phyloP scores from a whole-genome alignment of 495 filamentous ascomycete species.

The Talaromyces liani region DNA sequence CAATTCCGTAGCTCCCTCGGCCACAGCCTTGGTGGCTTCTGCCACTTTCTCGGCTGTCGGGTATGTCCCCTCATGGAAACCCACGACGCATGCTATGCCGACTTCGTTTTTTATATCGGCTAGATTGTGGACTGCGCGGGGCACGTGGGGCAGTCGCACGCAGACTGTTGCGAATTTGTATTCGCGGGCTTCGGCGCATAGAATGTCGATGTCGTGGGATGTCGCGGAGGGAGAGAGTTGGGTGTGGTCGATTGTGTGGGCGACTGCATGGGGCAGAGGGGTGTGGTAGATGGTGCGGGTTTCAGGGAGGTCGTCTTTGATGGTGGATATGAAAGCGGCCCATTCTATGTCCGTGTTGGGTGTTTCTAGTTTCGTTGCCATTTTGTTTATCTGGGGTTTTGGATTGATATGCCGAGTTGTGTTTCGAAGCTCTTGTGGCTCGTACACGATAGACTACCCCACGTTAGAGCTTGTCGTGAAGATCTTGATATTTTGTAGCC shows the following conservation, averaged over 20 bases:
- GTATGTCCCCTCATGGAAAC: constrained; percentile 59
- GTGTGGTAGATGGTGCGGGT: constrained; percentile 19
- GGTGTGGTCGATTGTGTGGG: constrained; percentile 59
- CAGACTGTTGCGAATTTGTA: constrained; percentile 56
- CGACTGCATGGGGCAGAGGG: constrained; percentile 17
- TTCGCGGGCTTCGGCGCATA: constrained; percentile 55
- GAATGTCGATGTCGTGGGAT: constrained; percentile 44
- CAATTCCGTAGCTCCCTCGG: constrained; percentile 52
- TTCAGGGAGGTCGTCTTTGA: constrained; percentile 20
- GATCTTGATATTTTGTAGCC: not conserved
- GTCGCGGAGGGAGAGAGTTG: constrained; percentile 49
- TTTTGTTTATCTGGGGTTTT: not conserved
- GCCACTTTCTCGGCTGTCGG: constrained; percentile 43
- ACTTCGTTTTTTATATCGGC: constrained; percentile 31
- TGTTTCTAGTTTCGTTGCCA: constrained; percentile 11
- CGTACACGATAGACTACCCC: not conserved
- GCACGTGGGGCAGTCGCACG: constrained; percentile 47
- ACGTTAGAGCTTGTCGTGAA: not conserved
- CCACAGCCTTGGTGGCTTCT: constrained; percentile 50
- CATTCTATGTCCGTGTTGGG: constrained; percentile 30
- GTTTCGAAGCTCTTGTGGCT: not conserved
- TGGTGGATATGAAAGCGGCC: constrained; percentile 22
- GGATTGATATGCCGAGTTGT: not conserved
- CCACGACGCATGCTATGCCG: constrained; percentile 55
- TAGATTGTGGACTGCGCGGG: constrained; percentile 45